These are phyloP conservation scores for Linderina pennispora DNA, from an alignment of 192 early-diverging fungal species.

Conservation along the genomic window DNA sequence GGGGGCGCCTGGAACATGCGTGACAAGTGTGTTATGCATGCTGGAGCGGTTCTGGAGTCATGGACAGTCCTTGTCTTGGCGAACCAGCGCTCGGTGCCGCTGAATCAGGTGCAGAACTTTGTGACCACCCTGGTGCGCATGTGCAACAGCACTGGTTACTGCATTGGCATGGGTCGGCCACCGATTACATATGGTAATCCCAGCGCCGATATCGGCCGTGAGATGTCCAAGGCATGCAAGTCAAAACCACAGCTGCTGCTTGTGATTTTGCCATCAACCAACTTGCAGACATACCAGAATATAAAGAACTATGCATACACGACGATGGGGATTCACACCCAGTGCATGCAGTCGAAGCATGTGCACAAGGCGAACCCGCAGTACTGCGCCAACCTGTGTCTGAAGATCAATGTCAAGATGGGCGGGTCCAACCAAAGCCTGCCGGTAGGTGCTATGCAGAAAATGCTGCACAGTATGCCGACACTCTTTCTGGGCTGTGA, in stretches of 20 bases:
- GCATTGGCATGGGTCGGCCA: conserved; percentile 40
- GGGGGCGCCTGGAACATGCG: conserved; percentile 87
- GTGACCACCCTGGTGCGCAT: conserved; percentile 67
- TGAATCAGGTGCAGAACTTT: conserved; percentile 58
- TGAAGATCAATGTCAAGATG: conserved; percentile 93
- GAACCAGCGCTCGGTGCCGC: conserved; percentile 45
- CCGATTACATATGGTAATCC: conserved; percentile 46
- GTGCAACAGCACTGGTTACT: conserved; percentile 68
- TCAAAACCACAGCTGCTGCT: conserved; percentile 76
- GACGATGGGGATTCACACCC: conserved; percentile 80
- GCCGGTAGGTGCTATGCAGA: conserved; percentile 24
- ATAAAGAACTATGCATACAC: conserved; percentile 89
- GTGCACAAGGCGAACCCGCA: conserved; percentile 70
- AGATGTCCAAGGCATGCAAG: conserved; percentile 65
- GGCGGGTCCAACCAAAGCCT: conserved; percentile 83
- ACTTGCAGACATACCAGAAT: conserved; percentile 72
- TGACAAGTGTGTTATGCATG: conserved; percentile 63
- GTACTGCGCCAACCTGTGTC: conserved; percentile 92
- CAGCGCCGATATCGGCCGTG: conserved; percentile 62
- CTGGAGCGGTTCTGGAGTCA: conserved; percentile 66
- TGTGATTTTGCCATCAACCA: conserved; percentile 76
- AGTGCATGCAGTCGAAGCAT: conserved; percentile 85
- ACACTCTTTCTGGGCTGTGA: conserved; percentile 90
- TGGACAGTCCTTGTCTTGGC: conserved; percentile 81
- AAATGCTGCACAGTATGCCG: conserved; percentile 60